These are phyloP conservation scores for Lentinula novae-zelandiae DNA, from an alignment of 1,284 basidiomycete genomes.

Conservation along the genomic window DNA sequence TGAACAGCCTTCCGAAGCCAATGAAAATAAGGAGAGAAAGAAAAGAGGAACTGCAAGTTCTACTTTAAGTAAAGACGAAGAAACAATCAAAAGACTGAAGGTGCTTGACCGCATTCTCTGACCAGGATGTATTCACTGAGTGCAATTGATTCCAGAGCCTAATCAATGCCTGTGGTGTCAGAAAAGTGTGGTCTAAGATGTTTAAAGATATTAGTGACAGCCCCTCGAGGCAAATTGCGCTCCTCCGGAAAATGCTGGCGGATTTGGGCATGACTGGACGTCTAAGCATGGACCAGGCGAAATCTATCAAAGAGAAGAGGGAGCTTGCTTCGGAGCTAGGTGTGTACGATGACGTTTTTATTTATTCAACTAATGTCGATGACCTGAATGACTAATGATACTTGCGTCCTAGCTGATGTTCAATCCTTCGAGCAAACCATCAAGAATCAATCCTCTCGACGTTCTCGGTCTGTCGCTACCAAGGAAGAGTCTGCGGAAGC, in stretches of 20 bases:
- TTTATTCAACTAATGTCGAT: neutral
- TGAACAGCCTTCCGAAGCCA: conserved; percentile 10
- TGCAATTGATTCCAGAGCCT: conserved; percentile 43
- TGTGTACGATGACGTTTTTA: conserved; percentile 32
- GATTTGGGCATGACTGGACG: conserved; percentile 80
- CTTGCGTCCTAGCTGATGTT: conserved; percentile 52
- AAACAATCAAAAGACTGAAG: conserved; percentile 58
- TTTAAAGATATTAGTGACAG: conserved; percentile 55
- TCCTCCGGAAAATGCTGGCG: conserved; percentile 59
- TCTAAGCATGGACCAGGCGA: conserved; percentile 78
- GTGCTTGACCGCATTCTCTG: conserved; percentile 24
- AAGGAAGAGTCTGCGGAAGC: conserved; percentile 17
- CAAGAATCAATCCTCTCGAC: conserved; percentile 21
- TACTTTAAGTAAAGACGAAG: conserved; percentile 48
- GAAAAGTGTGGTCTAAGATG: conserved; percentile 80
- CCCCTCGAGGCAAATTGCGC: conserved; percentile 62
- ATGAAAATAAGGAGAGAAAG: conserved; percentile 22
- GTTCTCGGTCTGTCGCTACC: conserved; percentile 14
- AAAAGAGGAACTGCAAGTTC: conserved; percentile 20
- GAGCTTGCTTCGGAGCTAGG: conserved; percentile 80
- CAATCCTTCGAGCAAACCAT: conserved; percentile 50
- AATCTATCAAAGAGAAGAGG: conserved; percentile 61
- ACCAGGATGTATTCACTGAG: neutral
- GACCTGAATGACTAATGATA: neutral
- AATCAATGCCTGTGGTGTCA: conserved; percentile 75